phyloP scores from a whole-genome alignment of 2,329 filamentous ascomycete genomes.

The Exserohilum rostratum region DNA sequence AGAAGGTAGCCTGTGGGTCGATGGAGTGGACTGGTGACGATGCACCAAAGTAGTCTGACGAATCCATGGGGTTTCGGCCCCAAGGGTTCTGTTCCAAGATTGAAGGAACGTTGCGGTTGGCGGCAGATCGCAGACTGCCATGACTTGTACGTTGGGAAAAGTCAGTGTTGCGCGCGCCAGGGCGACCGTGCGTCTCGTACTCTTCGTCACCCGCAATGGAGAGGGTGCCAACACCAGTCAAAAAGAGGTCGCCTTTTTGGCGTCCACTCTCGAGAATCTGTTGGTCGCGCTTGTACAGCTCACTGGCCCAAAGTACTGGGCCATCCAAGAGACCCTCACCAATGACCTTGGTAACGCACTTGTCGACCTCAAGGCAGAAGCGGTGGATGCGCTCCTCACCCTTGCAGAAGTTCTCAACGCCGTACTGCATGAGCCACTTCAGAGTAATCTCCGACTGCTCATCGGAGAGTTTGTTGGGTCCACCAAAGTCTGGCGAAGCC shows the following conservation, averaged over 20 bases:
- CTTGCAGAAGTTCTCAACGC: conserved; percentile 90
- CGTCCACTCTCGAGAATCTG: conserved; percentile 61
- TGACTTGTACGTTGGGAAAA: conserved; percentile 59
- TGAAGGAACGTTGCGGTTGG: conserved; percentile 69
- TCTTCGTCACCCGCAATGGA: conserved; percentile 57
- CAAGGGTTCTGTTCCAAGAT: conserved; percentile 73
- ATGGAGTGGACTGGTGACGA: conserved; percentile 72
- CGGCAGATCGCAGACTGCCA: conserved; percentile 64
- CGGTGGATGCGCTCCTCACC: conserved; percentile 95
- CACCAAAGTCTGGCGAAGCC: conserved; percentile 80
- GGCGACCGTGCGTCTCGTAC: conserved; percentile 48
- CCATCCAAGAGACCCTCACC: conserved; percentile 83
- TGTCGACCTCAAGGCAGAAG: conserved; percentile 88
- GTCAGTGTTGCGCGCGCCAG: conserved; percentile 51
- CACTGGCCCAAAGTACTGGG: conserved; percentile 90
- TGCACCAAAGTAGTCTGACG: conserved; percentile 72
- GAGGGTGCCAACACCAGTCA: conserved; percentile 55
- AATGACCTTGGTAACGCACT: conserved; percentile 82
- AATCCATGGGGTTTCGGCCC: conserved; percentile 69
- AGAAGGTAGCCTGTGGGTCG: conserved; percentile 81
- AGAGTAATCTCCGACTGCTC: conserved; percentile 87
- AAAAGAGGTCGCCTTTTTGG: conserved; percentile 56
- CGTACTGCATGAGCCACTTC: conserved; percentile 80
- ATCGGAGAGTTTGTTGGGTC: conserved; percentile 94
- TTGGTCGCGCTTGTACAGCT: conserved; percentile 82